phyloP scores from a whole-genome alignment of 305 asterid species.

The Plantago coronopus region DNA sequence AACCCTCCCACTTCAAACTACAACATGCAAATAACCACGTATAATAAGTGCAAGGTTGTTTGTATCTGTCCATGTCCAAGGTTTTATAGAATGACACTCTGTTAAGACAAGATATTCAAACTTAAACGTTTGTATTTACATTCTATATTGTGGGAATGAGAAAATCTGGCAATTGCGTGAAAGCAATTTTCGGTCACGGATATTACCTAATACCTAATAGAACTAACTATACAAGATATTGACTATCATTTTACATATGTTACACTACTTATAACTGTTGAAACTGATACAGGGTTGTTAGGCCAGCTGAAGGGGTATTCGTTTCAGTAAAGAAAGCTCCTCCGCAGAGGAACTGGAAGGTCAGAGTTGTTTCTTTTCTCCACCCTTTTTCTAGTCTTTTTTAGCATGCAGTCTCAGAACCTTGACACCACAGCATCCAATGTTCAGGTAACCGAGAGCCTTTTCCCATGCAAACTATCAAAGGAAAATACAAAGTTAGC shows the following conservation, averaged over 20 bases:
- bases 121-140: too few species aligned
- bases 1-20: too few species aligned
- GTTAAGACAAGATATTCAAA: too few species aligned
- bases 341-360: conserved; percentile 90
- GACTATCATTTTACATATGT: conserved; percentile 12
- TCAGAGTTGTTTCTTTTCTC: conserved; percentile 22
- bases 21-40: too few species aligned
- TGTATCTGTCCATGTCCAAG: too few species aligned
- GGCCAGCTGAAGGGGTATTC: conserved; percentile 82
- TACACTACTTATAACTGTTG: conserved; percentile 25
- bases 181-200: conserved; percentile 14
- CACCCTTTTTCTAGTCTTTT: conserved; percentile 24
- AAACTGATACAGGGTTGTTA: conserved; percentile 68
- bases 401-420: conserved; percentile 16
- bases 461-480: conserved; percentile 79
- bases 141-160: conserved; percentile 3
- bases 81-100: too few species aligned
- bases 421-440: conserved; percentile 23
- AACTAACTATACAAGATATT: conserved; percentile 20
- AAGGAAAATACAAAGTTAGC: conserved; percentile 65
- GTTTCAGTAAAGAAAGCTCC: conserved; percentile 89
- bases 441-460: conserved; percentile 76
- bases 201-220: too few species aligned
- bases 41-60: too few species aligned
- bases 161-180: conserved; percentile 12